Evolutionary conservation across 805 yeast species (phyloP).

Genomic region (Kockiozyma suomiensis): DNA sequence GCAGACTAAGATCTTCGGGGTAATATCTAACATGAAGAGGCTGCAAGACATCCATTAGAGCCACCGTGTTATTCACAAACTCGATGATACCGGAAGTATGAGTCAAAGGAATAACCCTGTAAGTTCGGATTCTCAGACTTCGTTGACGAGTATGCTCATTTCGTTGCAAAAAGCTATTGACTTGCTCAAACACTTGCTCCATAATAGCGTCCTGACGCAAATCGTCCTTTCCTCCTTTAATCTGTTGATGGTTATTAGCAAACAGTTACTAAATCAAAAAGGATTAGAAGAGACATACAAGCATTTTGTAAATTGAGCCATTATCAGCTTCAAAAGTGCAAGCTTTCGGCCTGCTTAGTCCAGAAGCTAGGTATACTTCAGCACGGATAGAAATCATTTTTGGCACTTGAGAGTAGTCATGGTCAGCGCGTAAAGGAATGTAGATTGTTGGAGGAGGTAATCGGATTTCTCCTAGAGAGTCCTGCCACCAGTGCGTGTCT

Average conservation of each 20-base stretch:
- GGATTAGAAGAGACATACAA: slow-evolving; percentile 52
- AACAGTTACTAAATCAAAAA: background rate
- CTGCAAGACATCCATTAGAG: slow-evolving; percentile 68
- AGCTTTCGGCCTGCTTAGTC: slow-evolving; percentile 87
- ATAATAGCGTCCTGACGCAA: slow-evolving; percentile 93
- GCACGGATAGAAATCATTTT: slow-evolving; percentile 51
- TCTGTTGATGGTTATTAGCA: background rate
- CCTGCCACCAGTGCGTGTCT: slow-evolving; percentile 62
- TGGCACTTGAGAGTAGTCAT: slow-evolving; percentile 53
- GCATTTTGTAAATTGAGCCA: slow-evolving; percentile 60
- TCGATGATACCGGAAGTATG: slow-evolving; percentile 87
- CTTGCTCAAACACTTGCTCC: slow-evolving; percentile 95
- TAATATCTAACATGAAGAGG: slow-evolving; percentile 57
- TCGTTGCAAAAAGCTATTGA: slow-evolving; percentile 61
- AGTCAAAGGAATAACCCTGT: slow-evolving; percentile 87
- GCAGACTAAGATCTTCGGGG: slow-evolving; percentile 52
- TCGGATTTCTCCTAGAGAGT: slow-evolving; percentile 46
- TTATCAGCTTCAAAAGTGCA: slow-evolving; percentile 55
- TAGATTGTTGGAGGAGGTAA: slow-evolving; percentile 71
- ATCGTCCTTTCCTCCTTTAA: slow-evolving; percentile 87
- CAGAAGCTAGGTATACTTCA: slow-evolving; percentile 69
- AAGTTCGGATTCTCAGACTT: slow-evolving; percentile 71
- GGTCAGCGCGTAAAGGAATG: slow-evolving; percentile 49
- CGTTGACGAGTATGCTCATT: slow-evolving; percentile 61
- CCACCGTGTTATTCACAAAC: slow-evolving; percentile 75